These are phyloP conservation scores for Scheffersomyces segobiensis DNA, from an alignment of 1,139 yeast species.

Conservation along the genomic window DNA sequence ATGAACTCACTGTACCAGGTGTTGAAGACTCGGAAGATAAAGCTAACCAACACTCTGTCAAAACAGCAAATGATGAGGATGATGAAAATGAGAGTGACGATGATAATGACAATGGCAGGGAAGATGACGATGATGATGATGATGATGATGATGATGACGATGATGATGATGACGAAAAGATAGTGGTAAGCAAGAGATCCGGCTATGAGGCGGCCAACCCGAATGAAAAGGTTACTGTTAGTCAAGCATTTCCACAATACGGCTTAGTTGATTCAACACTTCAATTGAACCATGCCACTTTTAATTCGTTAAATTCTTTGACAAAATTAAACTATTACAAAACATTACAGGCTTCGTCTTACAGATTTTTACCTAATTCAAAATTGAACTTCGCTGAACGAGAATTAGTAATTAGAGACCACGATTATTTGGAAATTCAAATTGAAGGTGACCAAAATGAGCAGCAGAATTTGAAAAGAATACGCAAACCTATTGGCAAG, in stretches of 20 bases:
- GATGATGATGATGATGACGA: constrained; percentile 5
- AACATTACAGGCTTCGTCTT: constrained; percentile 15
- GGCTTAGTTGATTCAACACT: constrained; percentile 32
- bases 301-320: constrained; percentile 34
- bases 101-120: constrained; percentile 2
- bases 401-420: constrained; percentile 29
- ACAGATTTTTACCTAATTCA: constrained; percentile 26
- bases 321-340: constrained; percentile 43
- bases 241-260: constrained; percentile 46
- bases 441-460: constrained; percentile 13
- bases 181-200: background rate
- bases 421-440: constrained; percentile 29
- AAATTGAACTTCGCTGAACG: constrained; percentile 33
- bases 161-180: constrained; percentile 5
- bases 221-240: constrained; percentile 32
- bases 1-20: background rate
- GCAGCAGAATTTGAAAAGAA: constrained; percentile 9
- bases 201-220: constrained; percentile 6
- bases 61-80: background rate
- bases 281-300: constrained; percentile 35
- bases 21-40: constrained; percentile 5
- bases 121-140: constrained; percentile 1
- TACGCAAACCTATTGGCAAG: constrained; percentile 31
- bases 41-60: too few relatives aligned
- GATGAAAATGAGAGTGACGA: constrained; percentile 3